Conservation (phyloP, 164 flowering plant genomes). For the Akebia trifoliata region DNA sequence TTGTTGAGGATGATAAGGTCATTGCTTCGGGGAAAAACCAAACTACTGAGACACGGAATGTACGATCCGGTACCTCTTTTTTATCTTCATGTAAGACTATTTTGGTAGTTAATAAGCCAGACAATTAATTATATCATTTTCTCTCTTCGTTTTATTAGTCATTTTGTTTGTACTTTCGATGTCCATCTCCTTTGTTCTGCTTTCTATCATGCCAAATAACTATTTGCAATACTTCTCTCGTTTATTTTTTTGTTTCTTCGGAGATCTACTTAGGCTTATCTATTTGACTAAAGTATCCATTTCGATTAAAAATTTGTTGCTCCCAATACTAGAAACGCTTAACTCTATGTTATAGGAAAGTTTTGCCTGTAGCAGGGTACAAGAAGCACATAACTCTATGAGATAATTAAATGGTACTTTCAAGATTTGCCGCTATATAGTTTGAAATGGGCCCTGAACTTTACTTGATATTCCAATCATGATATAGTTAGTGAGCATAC, state of each 20-base stretch:
- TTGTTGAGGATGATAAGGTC: slow-evolving; percentile 63
- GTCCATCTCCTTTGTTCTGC: not conserved
- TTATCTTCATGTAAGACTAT: not conserved
- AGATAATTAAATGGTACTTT: no score
- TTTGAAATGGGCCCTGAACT: no score
- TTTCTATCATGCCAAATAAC: not conserved
- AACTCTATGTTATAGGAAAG: no score
- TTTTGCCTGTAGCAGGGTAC: no score
- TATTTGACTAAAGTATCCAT: no score
- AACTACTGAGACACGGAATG: slow-evolving; percentile 84
- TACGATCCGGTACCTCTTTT: slow-evolving; percentile 15
- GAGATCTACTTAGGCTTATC: no score
- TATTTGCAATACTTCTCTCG: not conserved
- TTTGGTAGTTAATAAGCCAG: not conserved
- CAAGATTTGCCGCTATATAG: no score
- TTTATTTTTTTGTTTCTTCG: not conserved
- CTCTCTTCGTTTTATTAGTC: not conserved
- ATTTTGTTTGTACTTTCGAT: not conserved
- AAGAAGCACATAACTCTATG: no score
- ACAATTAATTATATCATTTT: not conserved
- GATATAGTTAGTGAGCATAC: no score
- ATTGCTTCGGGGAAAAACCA: slow-evolving; percentile 80
- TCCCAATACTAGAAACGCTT: no score
- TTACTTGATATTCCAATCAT: no score
- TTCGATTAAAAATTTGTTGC: no score